These are phyloP conservation scores for Abrus precatorius DNA, from an alignment of 306 rosid genomes.

Conservation along the genomic window DNA sequence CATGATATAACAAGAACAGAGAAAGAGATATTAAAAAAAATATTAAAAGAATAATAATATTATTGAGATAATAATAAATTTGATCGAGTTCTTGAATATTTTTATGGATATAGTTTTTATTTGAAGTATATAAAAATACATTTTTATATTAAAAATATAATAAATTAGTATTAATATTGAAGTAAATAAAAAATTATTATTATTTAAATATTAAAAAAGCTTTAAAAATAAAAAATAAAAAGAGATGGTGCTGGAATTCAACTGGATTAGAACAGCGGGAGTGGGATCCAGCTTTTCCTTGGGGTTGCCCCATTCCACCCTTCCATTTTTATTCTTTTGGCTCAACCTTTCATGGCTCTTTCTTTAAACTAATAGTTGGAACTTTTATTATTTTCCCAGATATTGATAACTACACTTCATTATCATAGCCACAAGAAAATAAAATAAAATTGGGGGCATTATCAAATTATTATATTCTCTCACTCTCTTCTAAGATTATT, in stretches of 20 bases:
- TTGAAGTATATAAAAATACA: too few species aligned
- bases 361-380: background rate
- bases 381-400: slow-evolving; percentile 11
- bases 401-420: slow-evolving; percentile 37
- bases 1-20: too few species aligned
- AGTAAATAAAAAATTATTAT: too few species aligned
- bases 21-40: too few species aligned
- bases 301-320: background rate
- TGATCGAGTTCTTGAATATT: too few species aligned
- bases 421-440: background rate
- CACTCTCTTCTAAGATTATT: background rate
- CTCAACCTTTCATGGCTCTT: slow-evolving; percentile 4
- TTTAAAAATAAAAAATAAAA: too few species aligned
- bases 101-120: too few species aligned
- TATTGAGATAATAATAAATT: too few species aligned
- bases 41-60: too few species aligned
- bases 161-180: too few species aligned
- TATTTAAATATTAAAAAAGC: too few species aligned
- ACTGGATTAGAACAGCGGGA: slow-evolving; percentile 11
- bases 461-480: background rate
- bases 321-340: background rate
- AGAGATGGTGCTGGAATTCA: background rate
- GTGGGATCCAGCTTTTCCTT: slow-evolving; percentile 45
- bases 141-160: too few species aligned
- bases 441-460: background rate